Evolutionary conservation across 1,284 basidiomycete genomes (phyloP), one percentile per base, ranked within the genome.

Genomic region (Rhodotorula sp.): DNA sequence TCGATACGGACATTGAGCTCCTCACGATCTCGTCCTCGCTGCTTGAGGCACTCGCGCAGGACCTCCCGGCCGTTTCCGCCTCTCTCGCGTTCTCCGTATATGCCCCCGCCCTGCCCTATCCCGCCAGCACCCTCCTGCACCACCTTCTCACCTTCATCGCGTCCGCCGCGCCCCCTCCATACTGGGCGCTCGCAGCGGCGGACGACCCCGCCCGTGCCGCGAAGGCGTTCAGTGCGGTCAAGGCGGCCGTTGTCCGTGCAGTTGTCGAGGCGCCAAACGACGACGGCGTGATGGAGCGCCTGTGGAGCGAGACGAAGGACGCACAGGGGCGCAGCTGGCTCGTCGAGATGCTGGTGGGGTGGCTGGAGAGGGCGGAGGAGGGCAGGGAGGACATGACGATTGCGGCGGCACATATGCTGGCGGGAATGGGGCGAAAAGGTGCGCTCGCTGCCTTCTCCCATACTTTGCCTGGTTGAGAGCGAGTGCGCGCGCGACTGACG

Each of bases 201-300:
- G 56, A 58, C 22, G 68, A 75, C 15, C 32, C 29, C 6, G 27
- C 51, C 2, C 53, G 70, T 2, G 48, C 61, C 0, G 55, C 9
- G 1, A 91, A 91, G 79, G 84, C 85, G 0, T 89, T 96, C 69
- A 87, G 89, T 70, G 85, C 88, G 39, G 91, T 90, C 81, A 97
- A 96, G 83, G 90, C 89, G 1, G 90, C 89, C 0, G 83, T 92
- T 6, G 88, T 94, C 77, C 91, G 92, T 77, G 87, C 89, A 1
- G 85, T 97, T 27, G 92, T 97, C 22, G 91, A 91, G 75, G 86
- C 91, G 34, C 87, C 90, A 7, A 91, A 91, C 39, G 91, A 94
- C 78, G 89, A 92, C 76, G 88, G 86, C 76, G 93, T 91, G 77
- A 86, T 88, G 74, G 87, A 90, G 66, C 85, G 88, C 13, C 83